Evolutionary conservation across 352 stramenopile species (phyloP), one percentile per base, ranked within the genome.

Genomic region (Phytophthora pinifolia): DNA sequence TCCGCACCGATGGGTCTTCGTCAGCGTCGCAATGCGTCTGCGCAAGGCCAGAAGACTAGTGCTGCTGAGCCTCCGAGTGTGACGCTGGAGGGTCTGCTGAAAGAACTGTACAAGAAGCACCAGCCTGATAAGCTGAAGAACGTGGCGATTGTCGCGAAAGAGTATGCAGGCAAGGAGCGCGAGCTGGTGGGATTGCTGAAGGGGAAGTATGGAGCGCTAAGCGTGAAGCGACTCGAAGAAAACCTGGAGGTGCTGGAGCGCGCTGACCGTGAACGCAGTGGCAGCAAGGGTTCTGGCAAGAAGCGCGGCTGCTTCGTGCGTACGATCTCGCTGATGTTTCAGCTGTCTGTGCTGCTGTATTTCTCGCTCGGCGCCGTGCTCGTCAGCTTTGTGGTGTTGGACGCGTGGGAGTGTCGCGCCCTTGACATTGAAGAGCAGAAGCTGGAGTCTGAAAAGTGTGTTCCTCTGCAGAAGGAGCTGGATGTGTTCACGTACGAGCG

Each of bases 121-220:
- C 80, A 93, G 46, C 83, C 80, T 1, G 79, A 91, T 46, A 82
- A 87, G 36, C 41, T 90, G 10, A 78, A 79, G 54, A 88, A 86
- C n/a, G 78, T 84, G 0, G 25, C 59, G 9, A 54, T 70, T 8
- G 67, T 93, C 14, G 79, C 77, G 9, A 74, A 72, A 8, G 39
- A 87, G 45, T 93, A 81, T 25, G 54, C 65, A 0, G 83, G 83
- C 12, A 87, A 83, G 38, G 83, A 93, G 42, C 74, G 75, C 8
- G 76, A 88, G 31, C 62, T 93, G 25, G 58, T 90, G 30, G 41
- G 51, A 0, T 57, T 86, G 25, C 50, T 93, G 29, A 86, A 82
- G 56, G 60, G 55, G 2, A 91, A 89, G 54, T 93, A 93, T 44
- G 83, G 83, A 1, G 76, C 79, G 5, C 45, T 89, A 39, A 89